Base-by-base conservation (phyloP, 306 rosid species). In the Vigna radiata region DNA sequence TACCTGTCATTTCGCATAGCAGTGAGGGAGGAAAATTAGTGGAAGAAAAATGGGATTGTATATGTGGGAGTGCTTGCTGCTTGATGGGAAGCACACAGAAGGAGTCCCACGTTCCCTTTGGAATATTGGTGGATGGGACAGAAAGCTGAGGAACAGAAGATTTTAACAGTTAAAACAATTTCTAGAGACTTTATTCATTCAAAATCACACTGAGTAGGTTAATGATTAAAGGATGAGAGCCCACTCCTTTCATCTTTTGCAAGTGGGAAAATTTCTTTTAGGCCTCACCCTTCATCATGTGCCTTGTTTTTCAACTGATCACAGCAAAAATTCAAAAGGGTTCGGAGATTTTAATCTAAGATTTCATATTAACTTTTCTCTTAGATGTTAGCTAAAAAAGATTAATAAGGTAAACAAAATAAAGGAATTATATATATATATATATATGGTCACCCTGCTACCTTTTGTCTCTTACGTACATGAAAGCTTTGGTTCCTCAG, bases 101-200 rank as follows among this genome's bases (percentile, higher is more conserved):
- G 1, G 83, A 88, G 88, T 80, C 89, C 89, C 93, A 84, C 88
- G 83, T 87, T 88, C 88, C 85, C 63, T 84, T 88, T 60, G 97
- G 89, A 84, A 87, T 85, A 83, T 85, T 84, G 79, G 90, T 82
- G 83, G 95, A 88, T 85, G 91, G 96, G 97, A 92, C 93, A 92
- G 90, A 92, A 90, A 90, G 97, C 81, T 87, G 86, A 76, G 83
- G 90, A 87, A 90, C 96, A 92, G 90, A 88, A 82, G 89, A 87
- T 81, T 80, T 78, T 80, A 33, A 92, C 91, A 89, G 96, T 88
- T 15, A 6, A 81, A 79, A 75, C 81, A 90, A 86, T 82, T 87
- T 81, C 39, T 13, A 77, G 52, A 84, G 81, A 85, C 87, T 72
- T 60, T 85, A 88, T 82, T 39, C 31, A 31, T 61, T 85, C 75